These are phyloP conservation scores for Vigna reflexopilosa DNA, from an alignment of 306 rosid genomes.

Conservation along the genomic window DNA sequence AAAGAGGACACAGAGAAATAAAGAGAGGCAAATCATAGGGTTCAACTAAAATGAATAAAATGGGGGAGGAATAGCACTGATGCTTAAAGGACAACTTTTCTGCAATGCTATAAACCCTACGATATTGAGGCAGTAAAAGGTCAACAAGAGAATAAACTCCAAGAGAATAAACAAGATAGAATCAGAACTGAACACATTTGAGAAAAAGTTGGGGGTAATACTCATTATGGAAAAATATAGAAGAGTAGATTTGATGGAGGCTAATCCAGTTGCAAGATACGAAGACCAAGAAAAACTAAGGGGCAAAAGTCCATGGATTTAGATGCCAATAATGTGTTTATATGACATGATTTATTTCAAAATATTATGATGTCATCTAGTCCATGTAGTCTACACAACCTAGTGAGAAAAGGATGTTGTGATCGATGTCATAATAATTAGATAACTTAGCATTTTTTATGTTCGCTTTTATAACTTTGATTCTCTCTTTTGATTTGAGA, in stretches of 20 bases:
- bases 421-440: neutral
- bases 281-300: neutral
- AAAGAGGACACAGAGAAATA: neutral
- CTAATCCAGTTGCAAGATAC: neutral
- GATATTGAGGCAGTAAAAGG: neutral
- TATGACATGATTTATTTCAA: neutral
- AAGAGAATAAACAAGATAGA: neutral
- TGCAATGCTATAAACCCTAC: neutral
- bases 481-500: neutral
- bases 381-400: neutral
- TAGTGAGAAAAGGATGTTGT: neutral
- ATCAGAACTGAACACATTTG: neutral
- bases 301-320: neutral
- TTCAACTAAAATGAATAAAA: neutral
- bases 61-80: neutral
- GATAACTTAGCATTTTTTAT: neutral
- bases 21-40: neutral
- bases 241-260: constrained; percentile 5
- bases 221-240: neutral
- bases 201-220: neutral
- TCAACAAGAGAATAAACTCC: neutral
- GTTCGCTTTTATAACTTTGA: neutral
- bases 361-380: neutral
- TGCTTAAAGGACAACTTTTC: neutral
- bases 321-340: neutral